Percentiles rank a stretch among this genome's conserved stretches.
Evolutionary conservation across 208 protist genomes (phyloP).

Genomic region (Leishmania braziliensis): DNA sequence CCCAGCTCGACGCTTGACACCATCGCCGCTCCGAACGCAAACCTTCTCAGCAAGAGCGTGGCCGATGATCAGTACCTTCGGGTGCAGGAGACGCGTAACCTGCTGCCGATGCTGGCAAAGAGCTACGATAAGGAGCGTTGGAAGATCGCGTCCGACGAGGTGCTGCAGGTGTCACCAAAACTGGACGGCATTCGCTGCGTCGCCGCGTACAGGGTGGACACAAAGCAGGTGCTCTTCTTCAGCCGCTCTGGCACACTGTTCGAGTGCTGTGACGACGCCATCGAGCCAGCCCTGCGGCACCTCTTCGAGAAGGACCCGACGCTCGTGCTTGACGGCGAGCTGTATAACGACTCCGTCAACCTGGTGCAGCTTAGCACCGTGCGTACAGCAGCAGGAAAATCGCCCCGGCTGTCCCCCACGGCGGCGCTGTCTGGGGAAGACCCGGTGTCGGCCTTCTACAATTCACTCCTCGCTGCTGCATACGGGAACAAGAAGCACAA

Average conservation of each 20-base stretch:
- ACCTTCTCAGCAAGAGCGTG: slow-evolving; percentile 72
- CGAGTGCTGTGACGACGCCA: slow-evolving; percentile 82
- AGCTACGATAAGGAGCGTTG: slow-evolving; percentile 64
- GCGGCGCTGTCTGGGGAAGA: neutral
- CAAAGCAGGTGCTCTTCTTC: slow-evolving; percentile 71
- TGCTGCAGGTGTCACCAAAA: slow-evolving; percentile 83
- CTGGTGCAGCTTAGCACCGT: slow-evolving; percentile 17
- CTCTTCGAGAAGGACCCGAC: slow-evolving; percentile 72
- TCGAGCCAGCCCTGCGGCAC: slow-evolving; percentile 61
- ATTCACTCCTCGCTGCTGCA: slow-evolving; percentile 4
- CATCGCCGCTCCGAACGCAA: slow-evolving; percentile 53
- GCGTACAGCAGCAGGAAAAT: neutral
- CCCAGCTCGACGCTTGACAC: slow-evolving; percentile 44
- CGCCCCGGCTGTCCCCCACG: neutral
- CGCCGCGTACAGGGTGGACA: slow-evolving; percentile 59
- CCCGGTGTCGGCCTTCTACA: slow-evolving; percentile 14
- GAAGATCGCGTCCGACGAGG: slow-evolving; percentile 57
- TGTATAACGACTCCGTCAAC: slow-evolving; percentile 82
- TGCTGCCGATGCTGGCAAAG: slow-evolving; percentile 90
- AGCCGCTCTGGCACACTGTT: slow-evolving; percentile 84
- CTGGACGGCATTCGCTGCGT: slow-evolving; percentile 92
- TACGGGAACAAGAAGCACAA: neutral
- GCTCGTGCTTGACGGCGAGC: slow-evolving; percentile 88
- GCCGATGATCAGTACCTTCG: slow-evolving; percentile 73
- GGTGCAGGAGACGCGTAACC: slow-evolving; percentile 60